Evolutionary conservation across 306 rosid species (phyloP), one percentile per base, ranked within the genome.

Genomic region (Cucumis hystrix): DNA sequence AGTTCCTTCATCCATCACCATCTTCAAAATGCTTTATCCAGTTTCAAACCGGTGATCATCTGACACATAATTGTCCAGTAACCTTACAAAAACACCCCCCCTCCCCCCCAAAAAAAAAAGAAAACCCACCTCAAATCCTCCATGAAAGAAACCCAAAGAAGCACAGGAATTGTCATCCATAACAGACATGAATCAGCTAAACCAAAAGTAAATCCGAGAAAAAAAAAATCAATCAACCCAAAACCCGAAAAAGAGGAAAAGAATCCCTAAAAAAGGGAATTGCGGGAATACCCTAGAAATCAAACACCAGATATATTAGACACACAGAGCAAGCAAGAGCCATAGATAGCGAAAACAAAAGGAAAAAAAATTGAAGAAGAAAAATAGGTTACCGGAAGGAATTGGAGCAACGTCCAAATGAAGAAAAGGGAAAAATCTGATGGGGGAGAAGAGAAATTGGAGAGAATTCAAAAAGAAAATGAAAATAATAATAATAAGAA

Each of bases 221-320:
- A 63, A 20, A 16, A 72, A 63, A 20, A 52, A 51, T 30, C 57
- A 13, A 68, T 68, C 17, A 20, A 16, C 51, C 55, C 55, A 12
- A 21, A 67, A n/a, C 33, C 33, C n/a, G 30, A 73, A 73, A 33
- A 30, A 52, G 61, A 12, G 30, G 15, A 73, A n/a, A 28, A 28
- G 16, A 10, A 52, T 4, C 3, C 41, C 15, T 16, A 2, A 6
- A 18, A 52, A 52, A 33, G 4, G 45, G 76, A 71, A 71, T 71
- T 49, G 76, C 21, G 59, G 7, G 41, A 71, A 71, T 71, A 49
- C 60, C 76, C 63, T 73, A 54, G 63, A 73, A 73, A 54, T 54
- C 33, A 16, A 73, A 73, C 17, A 10, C 28, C 11, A 54, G 76
- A 72, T 51, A 73, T 4, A 33, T 3, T 33, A 33, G 4, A 4